Evolutionary conservation across 78 protist species (phyloP).

Genomic region (Pigoraptor vietnamica): DNA sequence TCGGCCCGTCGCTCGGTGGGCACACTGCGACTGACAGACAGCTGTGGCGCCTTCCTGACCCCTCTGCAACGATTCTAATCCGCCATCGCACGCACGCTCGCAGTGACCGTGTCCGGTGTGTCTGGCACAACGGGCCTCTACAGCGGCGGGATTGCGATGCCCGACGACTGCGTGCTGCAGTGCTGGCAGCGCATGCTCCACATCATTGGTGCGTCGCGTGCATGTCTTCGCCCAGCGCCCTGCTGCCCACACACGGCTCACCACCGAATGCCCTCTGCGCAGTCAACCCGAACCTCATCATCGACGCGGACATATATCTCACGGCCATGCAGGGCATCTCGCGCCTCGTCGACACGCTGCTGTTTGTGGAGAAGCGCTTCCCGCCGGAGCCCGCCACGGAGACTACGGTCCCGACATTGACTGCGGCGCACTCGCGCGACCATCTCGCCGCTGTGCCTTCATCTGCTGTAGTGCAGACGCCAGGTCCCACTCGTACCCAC

Average conservation of each 20-base stretch:
- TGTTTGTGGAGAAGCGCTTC: background rate
- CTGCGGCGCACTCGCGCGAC: background rate
- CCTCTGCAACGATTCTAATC: no score
- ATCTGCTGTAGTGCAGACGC: background rate
- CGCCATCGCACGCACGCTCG: no score
- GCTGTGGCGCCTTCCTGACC: no score
- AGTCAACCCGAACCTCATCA: background rate
- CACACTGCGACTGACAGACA: no score
- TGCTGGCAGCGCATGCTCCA: conserved; percentile 3
- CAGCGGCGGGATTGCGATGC: background rate
- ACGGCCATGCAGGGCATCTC: background rate
- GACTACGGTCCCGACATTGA: background rate
- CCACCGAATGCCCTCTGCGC: no score
- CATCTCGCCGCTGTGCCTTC: background rate
- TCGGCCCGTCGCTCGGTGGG: background rate
- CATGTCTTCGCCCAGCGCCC: no score
- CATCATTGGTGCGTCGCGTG: background rate
- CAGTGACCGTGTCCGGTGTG: background rate
- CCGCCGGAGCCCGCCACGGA: background rate
- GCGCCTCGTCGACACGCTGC: background rate
- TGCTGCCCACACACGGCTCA: no score
- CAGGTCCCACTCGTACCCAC: background rate
- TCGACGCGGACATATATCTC: background rate
- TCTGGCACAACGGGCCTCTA: background rate
- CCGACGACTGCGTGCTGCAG: background rate